Base-by-base conservation (phyloP, 2,329 filamentous ascomycete species). In the Aspergillus floridensis region DNA sequence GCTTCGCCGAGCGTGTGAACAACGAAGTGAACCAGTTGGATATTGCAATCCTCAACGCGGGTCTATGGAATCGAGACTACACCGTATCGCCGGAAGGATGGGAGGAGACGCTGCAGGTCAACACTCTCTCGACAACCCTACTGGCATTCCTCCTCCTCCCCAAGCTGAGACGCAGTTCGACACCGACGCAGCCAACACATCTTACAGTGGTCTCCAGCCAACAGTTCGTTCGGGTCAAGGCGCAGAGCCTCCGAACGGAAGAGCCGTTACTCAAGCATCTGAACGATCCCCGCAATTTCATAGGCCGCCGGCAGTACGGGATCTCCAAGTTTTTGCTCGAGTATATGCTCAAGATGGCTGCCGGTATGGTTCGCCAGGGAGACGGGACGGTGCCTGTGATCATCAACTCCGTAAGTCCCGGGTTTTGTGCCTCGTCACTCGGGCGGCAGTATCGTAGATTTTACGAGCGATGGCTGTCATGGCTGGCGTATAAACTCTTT, bases 31-130 rank as follows among this genome's bases (percentile, higher is more conserved):
- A 71, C 5, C 69, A 70, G 8, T 66, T 84, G 5, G 79, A 84
- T 59, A 72, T 79, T 19, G 79, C 73, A 2, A 63, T 82, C 1
- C 68, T 82, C 2, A 81, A 81, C 59, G 79, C 79, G 0, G 79
- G 79, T n/a, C 54, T 79, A 5, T 76, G 76, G 61, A 74, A 75
- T 49, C 68, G 73, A 14, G 66, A 72, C 22, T 80, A 76, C 61
- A 63, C 59, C 2, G 58, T 66, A 1, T 76, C 76, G 0, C 52
- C 70, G 2, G 78, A 80, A 32, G 82, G 79, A 5, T 84, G 77
- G 74, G 82, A 85, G 59, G 73, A 79, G 56, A 81, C 77, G 1
- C 63, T 88, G 11, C 84, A 87, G 67, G 81, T 86, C 63, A 87
- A 87, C 66, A 76, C 80, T 1, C 71, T 88, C 2, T 84, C 83